Conservation (phyloP, 1,139 yeast genomes). For the Taiozyma sp. region DNA sequence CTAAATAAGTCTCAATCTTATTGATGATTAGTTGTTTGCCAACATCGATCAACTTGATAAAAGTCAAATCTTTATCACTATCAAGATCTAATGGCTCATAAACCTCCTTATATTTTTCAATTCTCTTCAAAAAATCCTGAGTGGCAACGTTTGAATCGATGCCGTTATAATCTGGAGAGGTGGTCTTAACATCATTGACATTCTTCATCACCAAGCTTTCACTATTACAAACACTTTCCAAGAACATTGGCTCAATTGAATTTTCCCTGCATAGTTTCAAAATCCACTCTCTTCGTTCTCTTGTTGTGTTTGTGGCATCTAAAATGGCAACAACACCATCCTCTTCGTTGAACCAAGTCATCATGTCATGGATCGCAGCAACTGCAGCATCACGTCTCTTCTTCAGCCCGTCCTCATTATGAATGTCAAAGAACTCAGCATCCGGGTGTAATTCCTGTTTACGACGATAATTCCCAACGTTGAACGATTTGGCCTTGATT, state of each 20-base stretch:
- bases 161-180: conserved; percentile 83
- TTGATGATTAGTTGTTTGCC: conserved; percentile 86
- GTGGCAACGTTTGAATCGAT: conserved; percentile 70
- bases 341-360: conserved; percentile 79
- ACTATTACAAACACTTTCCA: conserved; percentile 91
- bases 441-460: conserved; percentile 50
- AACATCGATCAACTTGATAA: conserved; percentile 82
- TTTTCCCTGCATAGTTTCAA: conserved; percentile 59
- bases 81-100: conserved; percentile 68
- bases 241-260: conserved; percentile 81
- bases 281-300: conserved; percentile 64
- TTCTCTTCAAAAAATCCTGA: conserved; percentile 67
- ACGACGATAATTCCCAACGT: conserved; percentile 84
- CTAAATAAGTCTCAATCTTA: conserved; percentile 81
- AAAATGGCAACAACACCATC: conserved; percentile 87
- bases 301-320: conserved; percentile 84
- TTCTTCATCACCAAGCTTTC: conserved; percentile 72
- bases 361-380: conserved; percentile 75
- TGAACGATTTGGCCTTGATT: conserved; percentile 81
- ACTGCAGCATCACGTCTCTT: conserved; percentile 68
- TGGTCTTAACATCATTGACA: conserved; percentile 78
- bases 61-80: conserved; percentile 65
- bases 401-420: conserved; percentile 57
- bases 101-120: conserved; percentile 63
- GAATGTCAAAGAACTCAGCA: conserved; percentile 76